Conservation (phyloP, 2,329 filamentous ascomycete genomes). For the Hymenoscyphus scutula region DNA sequence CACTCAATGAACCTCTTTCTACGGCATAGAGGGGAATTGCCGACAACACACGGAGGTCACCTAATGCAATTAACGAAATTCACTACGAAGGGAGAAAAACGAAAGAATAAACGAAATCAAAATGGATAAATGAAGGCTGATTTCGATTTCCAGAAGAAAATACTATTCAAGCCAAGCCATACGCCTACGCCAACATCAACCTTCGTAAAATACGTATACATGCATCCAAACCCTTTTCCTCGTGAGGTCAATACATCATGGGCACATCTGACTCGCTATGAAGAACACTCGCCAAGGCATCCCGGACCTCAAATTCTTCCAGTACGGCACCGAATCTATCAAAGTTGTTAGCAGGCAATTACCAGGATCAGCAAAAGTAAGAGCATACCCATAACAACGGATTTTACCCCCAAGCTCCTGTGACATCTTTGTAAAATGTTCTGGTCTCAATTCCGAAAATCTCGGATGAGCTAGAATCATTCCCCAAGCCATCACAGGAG, state of each 20-base stretch:
- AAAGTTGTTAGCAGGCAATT: slow-evolving; percentile 22
- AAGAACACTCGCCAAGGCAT: slow-evolving; percentile 36
- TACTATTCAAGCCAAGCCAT: no score
- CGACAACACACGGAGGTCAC: no score
- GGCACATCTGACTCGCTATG: slow-evolving; percentile 19
- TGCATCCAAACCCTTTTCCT: background rate
- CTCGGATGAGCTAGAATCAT: slow-evolving; percentile 72
- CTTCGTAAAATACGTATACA: background rate
- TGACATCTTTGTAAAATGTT: slow-evolving; percentile 70
- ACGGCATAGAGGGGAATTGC: no score
- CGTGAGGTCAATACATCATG: slow-evolving; percentile 13
- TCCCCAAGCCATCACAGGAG: slow-evolving; percentile 92
- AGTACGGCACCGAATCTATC: slow-evolving; percentile 64
- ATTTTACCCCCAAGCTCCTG: slow-evolving; percentile 77
- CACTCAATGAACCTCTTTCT: no score
- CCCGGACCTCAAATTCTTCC: slow-evolving; percentile 60
- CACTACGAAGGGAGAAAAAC: no score
- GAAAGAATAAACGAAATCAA: no score
- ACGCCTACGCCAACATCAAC: background rate
- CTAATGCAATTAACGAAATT: no score
- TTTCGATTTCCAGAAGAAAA: no score
- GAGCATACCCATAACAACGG: slow-evolving; percentile 85
- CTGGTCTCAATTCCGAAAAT: slow-evolving; percentile 60
- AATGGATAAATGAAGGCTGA: no score
- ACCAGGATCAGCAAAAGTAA: background rate